These are phyloP conservation scores for Penicillium robsamsonii DNA, from an alignment of 495 filamentous ascomycete genomes.

Conservation along the genomic window DNA sequence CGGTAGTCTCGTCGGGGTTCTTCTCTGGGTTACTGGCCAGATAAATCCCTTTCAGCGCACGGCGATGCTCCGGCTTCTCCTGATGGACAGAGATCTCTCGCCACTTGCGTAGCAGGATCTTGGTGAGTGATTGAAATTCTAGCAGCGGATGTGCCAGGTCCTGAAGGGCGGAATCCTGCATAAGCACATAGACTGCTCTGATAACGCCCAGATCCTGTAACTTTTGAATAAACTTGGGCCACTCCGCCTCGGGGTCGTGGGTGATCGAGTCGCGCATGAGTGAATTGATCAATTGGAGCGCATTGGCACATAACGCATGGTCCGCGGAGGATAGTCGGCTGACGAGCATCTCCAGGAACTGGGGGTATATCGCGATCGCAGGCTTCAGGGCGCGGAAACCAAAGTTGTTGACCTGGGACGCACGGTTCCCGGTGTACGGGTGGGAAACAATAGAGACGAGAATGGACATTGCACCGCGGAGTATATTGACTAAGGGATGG, in stretches of 20 bases:
- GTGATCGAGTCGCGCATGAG: conserved; percentile 90
- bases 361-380: conserved; percentile 83
- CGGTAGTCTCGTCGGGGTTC: conserved; percentile 28
- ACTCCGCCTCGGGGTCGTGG: conserved; percentile 74
- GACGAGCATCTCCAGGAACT: conserved; percentile 93
- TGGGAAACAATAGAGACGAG: conserved; percentile 89
- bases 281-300: conserved; percentile 90
- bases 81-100: conserved; percentile 78
- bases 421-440: conserved; percentile 52
- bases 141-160: conserved; percentile 88
- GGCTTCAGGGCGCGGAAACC: conserved; percentile 91
- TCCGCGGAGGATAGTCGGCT: conserved; percentile 86
- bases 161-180: conserved; percentile 92
- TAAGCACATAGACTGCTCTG: conserved; percentile 82
- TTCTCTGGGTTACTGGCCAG: conserved; percentile 74
- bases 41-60: conserved; percentile 80
- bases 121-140: conserved; percentile 91
- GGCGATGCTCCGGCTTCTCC: conserved; percentile 83
- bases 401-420: conserved; percentile 55
- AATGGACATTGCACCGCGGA: conserved; percentile 94
- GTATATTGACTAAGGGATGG: conserved; percentile 95
- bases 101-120: conserved; percentile 89
- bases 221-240: conserved; percentile 92
- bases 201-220: conserved; percentile 93
- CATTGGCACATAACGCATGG: conserved; percentile 94